phyloP scores from a whole-genome alignment of 331 rosid genomes.

The Rhamnella rubrinervis region DNA sequence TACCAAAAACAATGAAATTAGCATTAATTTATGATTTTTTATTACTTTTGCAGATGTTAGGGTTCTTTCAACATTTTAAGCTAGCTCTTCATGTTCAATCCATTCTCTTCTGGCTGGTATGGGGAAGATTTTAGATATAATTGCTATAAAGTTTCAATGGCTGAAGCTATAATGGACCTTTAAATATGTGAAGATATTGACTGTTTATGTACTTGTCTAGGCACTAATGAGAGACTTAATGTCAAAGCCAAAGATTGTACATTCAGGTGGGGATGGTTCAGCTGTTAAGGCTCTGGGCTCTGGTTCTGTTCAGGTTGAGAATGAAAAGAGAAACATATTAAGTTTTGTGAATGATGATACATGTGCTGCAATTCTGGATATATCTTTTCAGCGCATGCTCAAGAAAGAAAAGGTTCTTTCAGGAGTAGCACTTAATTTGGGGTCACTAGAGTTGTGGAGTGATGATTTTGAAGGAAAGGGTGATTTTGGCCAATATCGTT shows the following conservation, averaged over 20 bases:
- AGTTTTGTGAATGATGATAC: conserved; percentile 66
- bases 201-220: conserved; percentile 44
- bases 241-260: conserved; percentile 69
- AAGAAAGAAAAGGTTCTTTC: conserved; percentile 78
- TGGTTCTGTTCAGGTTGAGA: conserved; percentile 49
- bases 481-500: conserved; percentile 82
- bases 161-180: conserved; percentile 19
- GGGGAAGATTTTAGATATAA: conserved; percentile 20
- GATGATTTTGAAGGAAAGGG: conserved; percentile 86
- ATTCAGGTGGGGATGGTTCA: conserved; percentile 53
- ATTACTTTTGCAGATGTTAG: conserved; percentile 69
- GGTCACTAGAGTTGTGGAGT: conserved; percentile 91
- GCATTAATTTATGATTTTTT: not conserved
- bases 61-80: conserved; percentile 80
- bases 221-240: conserved; percentile 76
- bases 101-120: conserved; percentile 91
- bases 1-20: too few relatives aligned
- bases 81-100: conserved; percentile 86
- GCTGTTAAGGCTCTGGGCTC: conserved; percentile 37
- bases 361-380: conserved; percentile 65
- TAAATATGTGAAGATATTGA: conserved; percentile 21
- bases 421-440: conserved; percentile 51
- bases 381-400: conserved; percentile 78
- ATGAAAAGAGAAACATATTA: conserved; percentile 49
- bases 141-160: conserved; percentile 3